phyloP scores from a whole-genome alignment of 2,329 filamentous ascomycete species.

The Nannizziopsis arthrosporioides region DNA sequence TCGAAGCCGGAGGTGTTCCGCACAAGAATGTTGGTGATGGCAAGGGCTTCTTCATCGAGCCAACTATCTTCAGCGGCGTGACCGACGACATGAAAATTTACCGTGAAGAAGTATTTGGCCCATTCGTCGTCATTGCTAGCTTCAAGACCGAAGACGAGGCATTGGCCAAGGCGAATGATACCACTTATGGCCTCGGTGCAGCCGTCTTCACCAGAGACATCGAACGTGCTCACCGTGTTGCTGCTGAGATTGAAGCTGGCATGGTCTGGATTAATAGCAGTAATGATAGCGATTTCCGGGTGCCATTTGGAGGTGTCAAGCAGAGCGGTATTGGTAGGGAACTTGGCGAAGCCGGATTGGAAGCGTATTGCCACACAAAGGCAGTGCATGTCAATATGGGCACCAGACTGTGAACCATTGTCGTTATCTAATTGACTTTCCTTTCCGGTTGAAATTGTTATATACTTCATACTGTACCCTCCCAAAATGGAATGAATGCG shows the following conservation, averaged over 20 bases:
- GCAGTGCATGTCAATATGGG: slow-evolving; percentile 39
- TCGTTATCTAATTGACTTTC: neutral
- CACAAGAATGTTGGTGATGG: slow-evolving; percentile 43
- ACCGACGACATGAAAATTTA: slow-evolving; percentile 48
- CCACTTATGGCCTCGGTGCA: slow-evolving; percentile 44
- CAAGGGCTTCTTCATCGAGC: slow-evolving; percentile 55
- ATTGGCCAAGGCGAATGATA: slow-evolving; percentile 47
- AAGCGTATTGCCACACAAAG: slow-evolving; percentile 52
- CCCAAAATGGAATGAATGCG: too few relatives aligned
- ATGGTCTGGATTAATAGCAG: slow-evolving; percentile 60
- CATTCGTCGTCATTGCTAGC: slow-evolving; percentile 46
- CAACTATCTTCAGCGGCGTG: slow-evolving; percentile 48
- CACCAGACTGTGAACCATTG: slow-evolving; percentile 22
- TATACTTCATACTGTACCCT: too few relatives aligned
- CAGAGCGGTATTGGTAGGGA: slow-evolving; percentile 52
- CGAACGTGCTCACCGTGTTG: slow-evolving; percentile 47
- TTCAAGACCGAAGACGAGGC: slow-evolving; percentile 52
- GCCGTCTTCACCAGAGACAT: slow-evolving; percentile 54
- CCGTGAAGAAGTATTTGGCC: slow-evolving; percentile 53
- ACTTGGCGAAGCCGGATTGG: slow-evolving; percentile 48
- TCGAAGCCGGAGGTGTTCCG: slow-evolving; percentile 51
- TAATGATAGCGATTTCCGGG: slow-evolving; percentile 37
- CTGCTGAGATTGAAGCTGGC: slow-evolving; percentile 49
- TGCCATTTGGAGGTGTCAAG: slow-evolving; percentile 54
- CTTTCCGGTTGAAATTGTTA: too few relatives aligned